A percentile compares a stretch with the other conserved stretches of the same genome.
Conservation (phyloP, 345 rosid species). For the Pistacia vera region DNA sequence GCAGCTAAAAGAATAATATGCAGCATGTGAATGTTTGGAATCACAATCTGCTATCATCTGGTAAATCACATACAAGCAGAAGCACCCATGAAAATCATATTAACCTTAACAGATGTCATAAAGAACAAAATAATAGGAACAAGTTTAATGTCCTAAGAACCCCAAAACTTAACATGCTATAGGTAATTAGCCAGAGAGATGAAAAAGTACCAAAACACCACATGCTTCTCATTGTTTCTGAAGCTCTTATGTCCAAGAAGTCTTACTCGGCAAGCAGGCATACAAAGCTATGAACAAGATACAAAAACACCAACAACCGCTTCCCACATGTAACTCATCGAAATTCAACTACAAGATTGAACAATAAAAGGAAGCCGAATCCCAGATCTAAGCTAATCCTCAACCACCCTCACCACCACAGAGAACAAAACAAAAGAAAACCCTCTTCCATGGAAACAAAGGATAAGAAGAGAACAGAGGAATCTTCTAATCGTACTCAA, state of each 20-base stretch:
- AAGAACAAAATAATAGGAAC: neutral
- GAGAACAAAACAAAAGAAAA: slow-evolving; percentile 13
- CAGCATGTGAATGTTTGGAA: neutral
- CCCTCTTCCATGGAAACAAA: neutral
- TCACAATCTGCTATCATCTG: neutral
- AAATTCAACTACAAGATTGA: neutral
- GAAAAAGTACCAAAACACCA: slow-evolving; percentile 6
- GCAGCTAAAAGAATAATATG: slow-evolving; percentile 17
- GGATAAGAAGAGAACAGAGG: slow-evolving; percentile 7
- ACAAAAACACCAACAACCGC: neutral
- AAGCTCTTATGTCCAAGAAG: neutral
- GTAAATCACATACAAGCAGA: neutral
- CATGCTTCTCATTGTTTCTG: neutral
- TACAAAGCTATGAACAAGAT: neutral
- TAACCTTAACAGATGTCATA: neutral
- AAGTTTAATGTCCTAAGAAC: neutral
- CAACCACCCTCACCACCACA: neutral
- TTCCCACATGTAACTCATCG: neutral
- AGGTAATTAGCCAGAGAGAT: neutral
- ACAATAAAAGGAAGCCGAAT: neutral
- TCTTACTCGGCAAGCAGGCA: neutral
- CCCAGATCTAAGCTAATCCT: neutral
- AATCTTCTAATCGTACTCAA: slow-evolving; percentile 22
- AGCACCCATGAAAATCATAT: neutral
- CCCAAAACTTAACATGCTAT: neutral